Percentiles rank a stretch among this genome's conserved stretches.
Conservation (phyloP, 1,284 basidiomycete genomes). For the Cutaneotrichosporon mucoides region DNA sequence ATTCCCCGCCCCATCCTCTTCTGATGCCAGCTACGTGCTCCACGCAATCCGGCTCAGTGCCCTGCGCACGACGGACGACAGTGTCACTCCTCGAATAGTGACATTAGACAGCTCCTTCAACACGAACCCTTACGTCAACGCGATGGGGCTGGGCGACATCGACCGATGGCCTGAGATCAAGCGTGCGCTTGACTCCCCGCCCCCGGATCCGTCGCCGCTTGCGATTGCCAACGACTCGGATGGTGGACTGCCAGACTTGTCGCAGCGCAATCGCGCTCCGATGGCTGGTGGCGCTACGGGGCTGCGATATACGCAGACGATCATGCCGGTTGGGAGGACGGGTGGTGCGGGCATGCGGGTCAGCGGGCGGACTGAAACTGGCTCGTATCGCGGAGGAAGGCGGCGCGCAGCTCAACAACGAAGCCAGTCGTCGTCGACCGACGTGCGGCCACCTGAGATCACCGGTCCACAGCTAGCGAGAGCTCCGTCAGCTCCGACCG, state of each 20-base stretch:
- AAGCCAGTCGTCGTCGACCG: neutral
- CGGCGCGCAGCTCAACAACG: neutral
- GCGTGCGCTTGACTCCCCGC: constrained; percentile 48
- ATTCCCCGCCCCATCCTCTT: constrained; percentile 1
- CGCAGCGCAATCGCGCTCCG: constrained; percentile 7
- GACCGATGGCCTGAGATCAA: constrained; percentile 79
- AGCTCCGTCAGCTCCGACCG: neutral
- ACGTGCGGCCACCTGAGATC: neutral
- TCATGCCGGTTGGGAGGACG: constrained; percentile 62
- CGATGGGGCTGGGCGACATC: constrained; percentile 68
- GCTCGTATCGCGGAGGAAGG: constrained; percentile 6
- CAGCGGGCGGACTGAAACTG: neutral
- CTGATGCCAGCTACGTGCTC: constrained; percentile 65
- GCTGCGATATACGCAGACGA: constrained; percentile 78
- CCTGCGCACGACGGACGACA: constrained; percentile 79
- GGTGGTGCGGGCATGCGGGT: constrained; percentile 68
- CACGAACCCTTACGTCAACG: constrained; percentile 73
- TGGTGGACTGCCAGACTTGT: constrained; percentile 14
- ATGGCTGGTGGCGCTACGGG: constrained; percentile 51
- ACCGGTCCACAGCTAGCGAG: too few species aligned
- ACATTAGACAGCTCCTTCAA: constrained; percentile 60
- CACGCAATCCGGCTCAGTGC: constrained; percentile 79
- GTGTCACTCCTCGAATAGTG: constrained; percentile 72
- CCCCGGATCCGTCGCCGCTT: constrained; percentile 55
- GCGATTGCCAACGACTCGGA: constrained; percentile 8